phyloP scores from a whole-genome alignment of 257 asterid genomes.

The Solanum tacnaense region DNA sequence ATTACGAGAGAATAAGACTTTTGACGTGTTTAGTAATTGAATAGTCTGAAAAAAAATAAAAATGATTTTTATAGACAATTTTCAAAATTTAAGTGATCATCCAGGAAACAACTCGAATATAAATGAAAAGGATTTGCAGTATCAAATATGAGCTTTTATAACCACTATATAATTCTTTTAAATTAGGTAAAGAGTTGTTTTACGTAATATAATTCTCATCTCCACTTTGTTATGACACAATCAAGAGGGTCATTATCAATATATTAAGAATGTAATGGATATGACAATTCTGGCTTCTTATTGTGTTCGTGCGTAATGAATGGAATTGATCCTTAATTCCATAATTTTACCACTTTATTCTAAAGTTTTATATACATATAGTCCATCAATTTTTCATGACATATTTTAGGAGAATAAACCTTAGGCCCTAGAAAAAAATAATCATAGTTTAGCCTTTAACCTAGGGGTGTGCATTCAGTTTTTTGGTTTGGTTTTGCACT shows the following conservation, averaged over 20 bases:
- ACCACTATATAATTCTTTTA: background rate
- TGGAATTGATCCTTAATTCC: constrained; percentile 35
- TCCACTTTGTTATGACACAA: constrained; percentile 1
- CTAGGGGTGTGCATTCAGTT: background rate
- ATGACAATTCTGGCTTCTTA: background rate
- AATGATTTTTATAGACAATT: background rate
- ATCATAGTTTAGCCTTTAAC: background rate
- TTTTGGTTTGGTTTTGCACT: no score
- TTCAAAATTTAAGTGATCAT: background rate
- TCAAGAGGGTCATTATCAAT: constrained; percentile 11
- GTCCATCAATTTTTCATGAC: constrained; percentile 16
- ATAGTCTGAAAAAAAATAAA: background rate
- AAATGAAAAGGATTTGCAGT: background rate
- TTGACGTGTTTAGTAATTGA: background rate
- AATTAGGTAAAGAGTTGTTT: background rate
- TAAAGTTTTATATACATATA: constrained; percentile 11
- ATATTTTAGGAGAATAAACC: constrained; percentile 15
- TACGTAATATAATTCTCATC: constrained; percentile 1
- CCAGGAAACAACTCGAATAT: background rate
- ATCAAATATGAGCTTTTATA: background rate
- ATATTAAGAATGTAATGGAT: constrained; percentile 5
- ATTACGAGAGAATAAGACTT: background rate
- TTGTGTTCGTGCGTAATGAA: background rate
- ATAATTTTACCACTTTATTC: constrained; percentile 33
- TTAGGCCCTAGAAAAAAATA: constrained; percentile 5